These are phyloP conservation scores for Melampsora larici-populina DNA, from an alignment of 1,284 basidiomycete species.

Conservation along the genomic window DNA sequence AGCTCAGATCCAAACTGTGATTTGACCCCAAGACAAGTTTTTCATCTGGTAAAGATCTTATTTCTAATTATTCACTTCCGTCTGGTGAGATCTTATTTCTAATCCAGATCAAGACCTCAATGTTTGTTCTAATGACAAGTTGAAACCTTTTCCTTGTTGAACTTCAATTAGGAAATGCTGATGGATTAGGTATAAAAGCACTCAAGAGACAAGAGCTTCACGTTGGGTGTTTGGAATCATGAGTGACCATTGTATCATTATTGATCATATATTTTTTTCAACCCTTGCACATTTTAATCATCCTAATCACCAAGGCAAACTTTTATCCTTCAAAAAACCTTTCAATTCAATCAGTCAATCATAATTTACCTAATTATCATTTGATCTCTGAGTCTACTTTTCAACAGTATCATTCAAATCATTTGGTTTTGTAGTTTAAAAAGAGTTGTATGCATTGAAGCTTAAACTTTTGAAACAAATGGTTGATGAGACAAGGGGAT, in stretches of 20 bases:
- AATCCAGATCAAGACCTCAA: no score
- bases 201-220: conserved; percentile 35
- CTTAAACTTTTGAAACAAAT: no score
- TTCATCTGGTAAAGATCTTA: no score
- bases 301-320: neutral
- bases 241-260: conserved; percentile 23
- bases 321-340: neutral
- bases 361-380: neutral
- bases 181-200: conserved; percentile 35
- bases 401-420: no score
- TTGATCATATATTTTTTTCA: conserved; percentile 30
- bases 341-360: neutral
- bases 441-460: no score
- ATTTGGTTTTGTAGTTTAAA: no score
- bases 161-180: conserved; percentile 22
- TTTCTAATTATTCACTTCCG: no score
- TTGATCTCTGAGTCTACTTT: conserved; percentile 6
- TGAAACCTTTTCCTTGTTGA: neutral
- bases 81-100: conserved; percentile 22
- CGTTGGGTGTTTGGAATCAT: conserved; percentile 33
- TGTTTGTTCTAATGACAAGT: neutral
- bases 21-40: no score
- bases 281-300: conserved; percentile 12
- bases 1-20: no score
- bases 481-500: no score